Conservation (phyloP, 495 filamentous ascomycete genomes). For the Penicillium longicatenatum region DNA sequence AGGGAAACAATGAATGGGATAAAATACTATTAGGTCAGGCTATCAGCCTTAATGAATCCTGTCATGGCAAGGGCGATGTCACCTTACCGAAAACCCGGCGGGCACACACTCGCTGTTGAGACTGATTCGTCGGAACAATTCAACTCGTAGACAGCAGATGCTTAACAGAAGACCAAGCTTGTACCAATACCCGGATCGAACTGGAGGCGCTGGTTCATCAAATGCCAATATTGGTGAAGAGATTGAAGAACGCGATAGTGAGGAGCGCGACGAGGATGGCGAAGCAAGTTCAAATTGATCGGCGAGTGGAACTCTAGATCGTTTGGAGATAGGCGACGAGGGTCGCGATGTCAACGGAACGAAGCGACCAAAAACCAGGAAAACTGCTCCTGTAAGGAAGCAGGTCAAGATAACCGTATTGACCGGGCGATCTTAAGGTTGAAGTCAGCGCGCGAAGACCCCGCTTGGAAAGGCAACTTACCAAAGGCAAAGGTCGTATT, state of each 20-base stretch:
- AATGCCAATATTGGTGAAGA: slow-evolving; percentile 3
- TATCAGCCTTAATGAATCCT: background rate
- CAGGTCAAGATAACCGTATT: slow-evolving; percentile 40
- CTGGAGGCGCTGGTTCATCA: slow-evolving; percentile 1
- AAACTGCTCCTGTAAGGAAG: slow-evolving; percentile 34
- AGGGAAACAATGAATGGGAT: slow-evolving; percentile 47
- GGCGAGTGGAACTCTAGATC: slow-evolving; percentile 17
- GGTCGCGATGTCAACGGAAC: slow-evolving; percentile 18
- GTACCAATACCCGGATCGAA: slow-evolving; percentile 24
- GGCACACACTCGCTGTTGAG: slow-evolving; percentile 44
- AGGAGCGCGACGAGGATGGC: slow-evolving; percentile 6
- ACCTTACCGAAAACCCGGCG: slow-evolving; percentile 42
- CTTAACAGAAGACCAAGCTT: slow-evolving; percentile 28
- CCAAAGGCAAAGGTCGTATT: slow-evolving; percentile 46
- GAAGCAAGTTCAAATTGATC: slow-evolving; percentile 26
- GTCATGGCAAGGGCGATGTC: background rate
- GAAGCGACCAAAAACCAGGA: slow-evolving; percentile 38
- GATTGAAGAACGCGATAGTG: slow-evolving; percentile 3
- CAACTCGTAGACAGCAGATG: slow-evolving; percentile 41
- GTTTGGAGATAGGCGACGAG: slow-evolving; percentile 24
- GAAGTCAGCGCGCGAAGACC: slow-evolving; percentile 12
- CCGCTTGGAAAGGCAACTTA: slow-evolving; percentile 19
- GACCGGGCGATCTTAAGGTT: slow-evolving; percentile 42
- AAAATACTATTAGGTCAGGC: slow-evolving; percentile 25
- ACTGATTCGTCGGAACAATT: slow-evolving; percentile 39